Evolutionary conservation across 345 rosid species (phyloP).

Genomic region (Murraya paniculata): DNA sequence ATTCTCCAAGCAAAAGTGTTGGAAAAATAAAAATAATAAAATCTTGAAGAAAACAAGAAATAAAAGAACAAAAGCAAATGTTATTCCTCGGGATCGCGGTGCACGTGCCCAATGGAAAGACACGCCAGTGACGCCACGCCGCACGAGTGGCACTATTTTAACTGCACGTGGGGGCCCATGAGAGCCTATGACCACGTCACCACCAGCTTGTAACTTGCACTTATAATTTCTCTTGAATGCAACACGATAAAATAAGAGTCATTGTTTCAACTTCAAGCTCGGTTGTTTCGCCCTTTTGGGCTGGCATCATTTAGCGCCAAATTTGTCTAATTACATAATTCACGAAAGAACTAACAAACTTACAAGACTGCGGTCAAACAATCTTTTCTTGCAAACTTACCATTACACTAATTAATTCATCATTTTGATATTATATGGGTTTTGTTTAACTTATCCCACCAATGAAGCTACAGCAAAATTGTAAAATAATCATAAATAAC

Average conservation of each 20-base stretch:
- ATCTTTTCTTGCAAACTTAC: not conserved
- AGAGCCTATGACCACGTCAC: conserved; percentile 14
- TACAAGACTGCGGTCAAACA: conserved; percentile 22
- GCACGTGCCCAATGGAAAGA: conserved; percentile 29
- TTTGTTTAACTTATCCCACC: not conserved
- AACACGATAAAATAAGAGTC: conserved; percentile 36
- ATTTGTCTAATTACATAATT: not conserved
- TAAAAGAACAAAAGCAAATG: no score
- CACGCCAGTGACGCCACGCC: conserved; percentile 24
- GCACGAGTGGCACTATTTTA: conserved; percentile 32
- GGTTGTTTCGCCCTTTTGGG: not conserved
- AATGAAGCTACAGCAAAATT: not conserved
- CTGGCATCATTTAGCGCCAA: conserved; percentile 1
- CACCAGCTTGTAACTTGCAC: conserved; percentile 1
- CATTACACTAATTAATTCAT: not conserved
- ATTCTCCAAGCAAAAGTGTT: no score
- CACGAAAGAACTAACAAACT: not conserved
- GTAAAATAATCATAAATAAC: not conserved
- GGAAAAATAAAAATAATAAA: not conserved
- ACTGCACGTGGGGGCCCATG: conserved; percentile 7
- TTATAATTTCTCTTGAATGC: not conserved
- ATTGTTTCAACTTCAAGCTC: not conserved
- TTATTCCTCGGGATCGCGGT: conserved; percentile 28
- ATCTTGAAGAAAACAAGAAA: not conserved
- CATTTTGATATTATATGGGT: not conserved